Base-by-base conservation (phyloP, 257 asterid genomes). In the Euphrasia confusa region DNA sequence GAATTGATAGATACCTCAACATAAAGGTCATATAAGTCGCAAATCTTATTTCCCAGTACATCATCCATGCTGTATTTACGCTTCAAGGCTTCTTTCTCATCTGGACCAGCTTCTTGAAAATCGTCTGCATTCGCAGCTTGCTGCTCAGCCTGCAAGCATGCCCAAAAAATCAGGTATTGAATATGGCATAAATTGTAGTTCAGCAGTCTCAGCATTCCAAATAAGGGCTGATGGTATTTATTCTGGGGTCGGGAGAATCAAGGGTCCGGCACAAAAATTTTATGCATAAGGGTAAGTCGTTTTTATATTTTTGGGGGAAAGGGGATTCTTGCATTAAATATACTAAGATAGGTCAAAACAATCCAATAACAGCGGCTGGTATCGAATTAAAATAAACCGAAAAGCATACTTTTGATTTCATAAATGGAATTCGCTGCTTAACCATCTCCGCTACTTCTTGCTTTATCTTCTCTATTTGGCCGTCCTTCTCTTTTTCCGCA, bases 401-500 rank as follows among this genome's bases (percentile, higher is more conserved):
- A 66, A 47, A 28, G 26, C 72, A 58, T 75, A 89, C 97, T 82
- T 84, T 90, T 57, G 95, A 78, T 72, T 81, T 85, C 82, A 85
- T 76, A 39, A 64, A 69, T 7, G 79, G 81, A 73, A 78, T 69
- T 75, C 81, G 78, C 55, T 39, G 58, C 79, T 75, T 78, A 69
- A 87, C 81, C 95, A 90, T 83, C 71, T 90, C 96, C 3, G 84
- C 80, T 68, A 90, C 84, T 74, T 90, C 96, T 71, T 70, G 84
- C 80, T 87, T 90, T 62, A 87, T 81, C 71, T 81, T 86, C 78
- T 74, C 87, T 65, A 90, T 77, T 56, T 72, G 74, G 58, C 52
- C 83, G 50, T 84, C 95, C 75, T 84, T 86, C 83, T 87, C 95
- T 73, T 80, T 85, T 76, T 83, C 87, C 26, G 90, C 95, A n/a